Percentiles rank a stretch among this genome's conserved stretches.
Conservation (phyloP, 2,329 filamentous ascomycete species). For the Xylariaceae sp. region DNA sequence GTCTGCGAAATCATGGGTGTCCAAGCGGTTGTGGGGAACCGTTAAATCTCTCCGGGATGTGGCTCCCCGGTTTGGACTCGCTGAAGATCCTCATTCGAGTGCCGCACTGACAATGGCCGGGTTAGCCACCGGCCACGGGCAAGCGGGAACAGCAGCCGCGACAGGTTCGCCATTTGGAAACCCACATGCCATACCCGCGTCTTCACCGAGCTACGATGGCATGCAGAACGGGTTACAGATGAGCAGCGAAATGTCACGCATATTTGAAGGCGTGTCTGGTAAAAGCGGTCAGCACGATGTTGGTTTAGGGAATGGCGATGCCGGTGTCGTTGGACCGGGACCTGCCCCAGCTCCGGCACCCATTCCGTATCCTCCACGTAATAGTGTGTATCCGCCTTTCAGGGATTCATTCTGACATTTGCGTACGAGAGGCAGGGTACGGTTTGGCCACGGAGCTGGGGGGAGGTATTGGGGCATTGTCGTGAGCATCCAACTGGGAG, state of each 20-base stretch:
- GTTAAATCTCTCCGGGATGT: conserved; percentile 70
- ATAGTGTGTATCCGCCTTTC: conserved; percentile 31
- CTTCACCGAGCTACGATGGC: conserved; percentile 15
- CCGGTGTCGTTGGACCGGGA: conserved; percentile 9
- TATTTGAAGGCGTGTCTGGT: conserved; percentile 41
- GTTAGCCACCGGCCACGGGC: conserved; percentile 44
- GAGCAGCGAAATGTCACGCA: conserved; percentile 53
- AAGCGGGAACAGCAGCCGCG: conserved; percentile 23
- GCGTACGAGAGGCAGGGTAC: neutral
- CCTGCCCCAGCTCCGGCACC: conserved; percentile 1
- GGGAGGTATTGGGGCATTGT: neutral
- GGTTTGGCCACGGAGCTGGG: neutral
- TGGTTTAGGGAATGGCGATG: conserved; percentile 12
- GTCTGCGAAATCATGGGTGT: conserved; percentile 68
- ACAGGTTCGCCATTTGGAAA: conserved; percentile 17
- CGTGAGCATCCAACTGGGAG: too few species aligned
- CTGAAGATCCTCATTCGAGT: conserved; percentile 50
- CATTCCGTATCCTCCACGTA: conserved; percentile 11
- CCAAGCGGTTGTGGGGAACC: conserved; percentile 70
- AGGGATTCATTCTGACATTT: conserved; percentile 30
- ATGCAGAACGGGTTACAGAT: conserved; percentile 47
- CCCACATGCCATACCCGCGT: conserved; percentile 14
- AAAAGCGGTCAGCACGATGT: conserved; percentile 17
- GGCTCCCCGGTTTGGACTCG: conserved; percentile 65
- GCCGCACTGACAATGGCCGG: conserved; percentile 57